Conservation (phyloP, 129 eudicot species). For the Gnaphalium uliginosum region DNA sequence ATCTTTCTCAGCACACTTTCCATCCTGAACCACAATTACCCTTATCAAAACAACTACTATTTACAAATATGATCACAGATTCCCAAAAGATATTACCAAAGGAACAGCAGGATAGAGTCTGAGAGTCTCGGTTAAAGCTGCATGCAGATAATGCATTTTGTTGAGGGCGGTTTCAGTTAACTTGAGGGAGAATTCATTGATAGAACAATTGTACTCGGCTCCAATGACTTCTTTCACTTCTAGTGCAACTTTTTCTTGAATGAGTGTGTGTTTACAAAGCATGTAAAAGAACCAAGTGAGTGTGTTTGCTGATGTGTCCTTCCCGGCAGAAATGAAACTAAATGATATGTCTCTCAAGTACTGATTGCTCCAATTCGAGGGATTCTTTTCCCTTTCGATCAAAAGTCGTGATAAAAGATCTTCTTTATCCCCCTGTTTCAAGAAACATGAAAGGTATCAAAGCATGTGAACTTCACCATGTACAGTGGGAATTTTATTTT, state of each 20-base stretch:
- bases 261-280: slow-evolving; percentile 50
- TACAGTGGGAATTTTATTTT: background rate
- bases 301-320: slow-evolving; percentile 62
- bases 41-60: no score
- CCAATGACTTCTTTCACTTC: slow-evolving; percentile 47
- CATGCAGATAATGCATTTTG: slow-evolving; percentile 74
- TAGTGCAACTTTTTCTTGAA: slow-evolving; percentile 55
- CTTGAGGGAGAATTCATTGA: slow-evolving; percentile 34
- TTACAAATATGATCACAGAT: no score
- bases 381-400: slow-evolving; percentile 48
- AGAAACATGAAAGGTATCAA: slow-evolving; percentile 2
- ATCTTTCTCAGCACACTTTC: slow-evolving; percentile 40
- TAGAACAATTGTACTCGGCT: slow-evolving; percentile 5
- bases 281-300: slow-evolving; percentile 77
- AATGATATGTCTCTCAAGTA: slow-evolving; percentile 74
- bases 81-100: slow-evolving; percentile 32
- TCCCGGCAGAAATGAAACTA: slow-evolving; percentile 72
- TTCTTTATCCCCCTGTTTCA: slow-evolving; percentile 50
- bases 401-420: slow-evolving; percentile 70
- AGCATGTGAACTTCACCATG: background rate
- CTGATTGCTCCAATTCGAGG: slow-evolving; percentile 44
- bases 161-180: slow-evolving; percentile 53
- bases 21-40: slow-evolving; percentile 30
- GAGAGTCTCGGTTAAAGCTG: slow-evolving; percentile 68
- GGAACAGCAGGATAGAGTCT: slow-evolving; percentile 80